Conservation (phyloP, 257 asterid species). For the Misopates orontium region DNA sequence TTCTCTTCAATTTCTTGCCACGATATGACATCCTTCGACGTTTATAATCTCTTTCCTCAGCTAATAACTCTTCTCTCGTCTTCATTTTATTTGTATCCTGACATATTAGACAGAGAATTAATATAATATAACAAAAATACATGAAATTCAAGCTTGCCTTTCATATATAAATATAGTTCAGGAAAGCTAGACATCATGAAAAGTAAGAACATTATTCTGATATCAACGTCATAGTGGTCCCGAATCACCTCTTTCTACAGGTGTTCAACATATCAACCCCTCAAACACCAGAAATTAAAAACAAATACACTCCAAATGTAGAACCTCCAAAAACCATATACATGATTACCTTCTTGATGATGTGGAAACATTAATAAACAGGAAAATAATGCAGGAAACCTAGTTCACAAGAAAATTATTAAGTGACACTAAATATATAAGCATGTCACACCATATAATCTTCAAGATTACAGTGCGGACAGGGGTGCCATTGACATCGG, state of each 20-base stretch:
- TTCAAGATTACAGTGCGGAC: not conserved
- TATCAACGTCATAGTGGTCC: slow-evolving; percentile 3
- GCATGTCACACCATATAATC: not conserved
- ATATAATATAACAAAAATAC: not conserved
- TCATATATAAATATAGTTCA: not conserved
- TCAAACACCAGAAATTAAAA: not conserved
- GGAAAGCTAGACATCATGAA: not conserved
- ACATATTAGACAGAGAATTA: slow-evolving; percentile 18
- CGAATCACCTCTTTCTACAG: slow-evolving; percentile 14
- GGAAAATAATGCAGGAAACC: slow-evolving; percentile 1
- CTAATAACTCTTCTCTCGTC: slow-evolving; percentile 87
- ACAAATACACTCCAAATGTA: slow-evolving; percentile 1
- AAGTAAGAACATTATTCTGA: not conserved
- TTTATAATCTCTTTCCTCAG: slow-evolving; percentile 98
- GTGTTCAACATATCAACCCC: not conserved
- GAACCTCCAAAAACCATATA: not conserved
- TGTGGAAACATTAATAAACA: slow-evolving; percentile 7
- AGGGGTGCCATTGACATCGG: not conserved
- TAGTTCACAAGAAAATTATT: not conserved
- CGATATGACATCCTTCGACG: slow-evolving; percentile 96
- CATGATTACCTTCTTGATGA: not conserved
- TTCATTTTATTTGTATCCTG: slow-evolving; percentile 62
- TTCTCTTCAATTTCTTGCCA: slow-evolving; percentile 81
- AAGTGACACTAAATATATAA: not conserved
- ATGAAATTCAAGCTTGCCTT: not conserved